These are phyloP conservation scores for Cutaneotrichosporon curvatum DNA, from an alignment of 1,284 basidiomycete genomes.

Conservation along the genomic window DNA sequence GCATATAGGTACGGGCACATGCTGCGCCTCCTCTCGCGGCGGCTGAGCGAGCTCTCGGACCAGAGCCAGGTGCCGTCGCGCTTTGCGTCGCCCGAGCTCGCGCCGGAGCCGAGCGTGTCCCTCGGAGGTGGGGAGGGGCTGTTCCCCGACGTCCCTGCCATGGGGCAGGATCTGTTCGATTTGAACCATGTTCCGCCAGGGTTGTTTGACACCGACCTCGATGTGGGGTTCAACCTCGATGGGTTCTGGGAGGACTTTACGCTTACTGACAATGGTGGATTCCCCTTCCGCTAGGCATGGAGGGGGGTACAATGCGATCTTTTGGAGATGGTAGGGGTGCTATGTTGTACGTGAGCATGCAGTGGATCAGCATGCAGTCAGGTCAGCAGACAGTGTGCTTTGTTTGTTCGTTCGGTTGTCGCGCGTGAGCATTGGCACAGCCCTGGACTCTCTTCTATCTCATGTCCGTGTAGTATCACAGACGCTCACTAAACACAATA, in stretches of 20 bases:
- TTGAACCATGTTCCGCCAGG: slow-evolving; percentile 14
- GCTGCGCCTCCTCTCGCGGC: slow-evolving; percentile 36
- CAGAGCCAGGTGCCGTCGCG: slow-evolving; percentile 36
- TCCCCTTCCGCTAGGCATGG: slow-evolving; percentile 30
- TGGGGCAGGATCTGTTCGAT: slow-evolving; percentile 7
- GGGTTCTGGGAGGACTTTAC: slow-evolving; percentile 44
- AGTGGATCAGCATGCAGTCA: too few species aligned
- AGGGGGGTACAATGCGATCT: too few species aligned
- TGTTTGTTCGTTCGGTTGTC: too few species aligned
- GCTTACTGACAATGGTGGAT: slow-evolving; percentile 35
- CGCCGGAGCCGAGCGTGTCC: neutral
- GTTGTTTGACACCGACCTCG: slow-evolving; percentile 37
- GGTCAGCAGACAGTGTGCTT: too few species aligned
- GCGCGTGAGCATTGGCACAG: too few species aligned
- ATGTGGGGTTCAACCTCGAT: slow-evolving; percentile 35
- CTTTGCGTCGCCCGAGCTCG: slow-evolving; percentile 34
- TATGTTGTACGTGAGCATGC: too few species aligned
- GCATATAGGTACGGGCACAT: slow-evolving; percentile 42
- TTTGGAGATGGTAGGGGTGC: too few species aligned
- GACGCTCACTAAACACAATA: too few species aligned
- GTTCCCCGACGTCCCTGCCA: neutral
- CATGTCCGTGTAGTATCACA: too few species aligned
- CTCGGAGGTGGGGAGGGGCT: neutral
- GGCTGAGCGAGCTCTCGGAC: slow-evolving; percentile 37
- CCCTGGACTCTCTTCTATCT: too few species aligned